Evolutionary conservation across 345 rosid species (phyloP), one percentile per base, ranked within the genome.

Genomic region (Heritiera fomes): DNA sequence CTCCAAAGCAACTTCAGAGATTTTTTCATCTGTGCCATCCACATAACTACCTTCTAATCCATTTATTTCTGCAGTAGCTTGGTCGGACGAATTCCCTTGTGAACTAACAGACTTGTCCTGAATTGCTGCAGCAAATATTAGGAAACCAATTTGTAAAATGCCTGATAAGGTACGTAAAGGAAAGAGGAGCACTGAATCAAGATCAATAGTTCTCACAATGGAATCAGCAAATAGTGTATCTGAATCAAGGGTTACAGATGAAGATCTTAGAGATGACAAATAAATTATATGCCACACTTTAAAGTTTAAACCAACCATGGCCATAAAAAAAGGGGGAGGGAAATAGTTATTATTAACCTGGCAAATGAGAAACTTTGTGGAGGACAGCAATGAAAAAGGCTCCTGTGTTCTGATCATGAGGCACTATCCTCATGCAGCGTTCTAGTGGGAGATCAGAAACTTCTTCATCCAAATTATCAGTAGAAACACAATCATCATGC

Each of bases 371-470:
- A 80, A 88, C 79, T 84, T 96, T 96, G 73, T 87, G 89, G 73
- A 94, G 84, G 63, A 94, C 94, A 47, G 98, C 98, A 74, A 96
- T 86, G 83, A 96, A 96, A 83, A 96, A 96, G 60, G 98, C 95
- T 75, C 98, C 99, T 10, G 91, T 86, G 85, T 94, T 96, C 86
- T 96, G 99, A 90, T 96, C 98, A 85, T 92, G 97, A 83, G 99
- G 98, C 70, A 91, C 75, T 84, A 96, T 90, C 88, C 98, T 94
- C 89, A 92, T 80, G 91, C 99, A 96, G 32, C 85, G 86, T 76
- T 92, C 95, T 62, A 96, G 88, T 13, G 95, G 95, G 61, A 92
- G 93, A 86, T 85, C 87, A 76, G 88, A 92, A 77, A 88, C 85
- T 84, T 92, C 97, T 80, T 82, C 90, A 41, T 80, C 88, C 75